Evolutionary conservation across 148 eudicot genomes (phyloP), one percentile per base, ranked within the genome.

Genomic region (Amaranthus palmeri): DNA sequence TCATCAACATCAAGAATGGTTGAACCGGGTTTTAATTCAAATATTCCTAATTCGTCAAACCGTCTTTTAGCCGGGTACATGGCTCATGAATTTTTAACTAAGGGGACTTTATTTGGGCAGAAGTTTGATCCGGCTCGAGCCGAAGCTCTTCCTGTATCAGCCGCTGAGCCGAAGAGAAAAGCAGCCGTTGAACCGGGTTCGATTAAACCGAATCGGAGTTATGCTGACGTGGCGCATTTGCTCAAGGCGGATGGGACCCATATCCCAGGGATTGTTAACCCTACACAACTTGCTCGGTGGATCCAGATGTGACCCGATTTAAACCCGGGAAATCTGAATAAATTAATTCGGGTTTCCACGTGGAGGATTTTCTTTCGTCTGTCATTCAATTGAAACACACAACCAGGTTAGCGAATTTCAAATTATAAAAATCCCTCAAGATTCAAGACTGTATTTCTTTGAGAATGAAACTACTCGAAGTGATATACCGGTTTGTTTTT

Each of bases 21-120:
- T 8, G 86, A 79, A 60, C 83, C 79, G 46, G 59, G 59, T 55
- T 54, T 12, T n/a, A 65, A 4, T 61, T 80, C 9, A 41, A 40
- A 7, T 6, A 45, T 7, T 44, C 69, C 78, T 71, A 66, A 11
- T 8, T 25, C 73, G 0, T 83, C 96, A 8, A 90, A 84, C 72
- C 82, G 74, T 82, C 69, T 91, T 40, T 55, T 91, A 54, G 96
- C 96, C 50, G 96, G 96, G 3, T 91, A 81, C 82, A 80, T 91
- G 93, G 96, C 96, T 15, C 44, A 84, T 25, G 96, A 91, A 77
- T 91, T 86, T 56, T 49, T 91, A 9, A 81, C 91, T 6, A 81
- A 72, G 48, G 93, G 96, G 0, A 91, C 96, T 2, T 75, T 91
- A 36, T 56, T 91, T 5, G 96, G 96, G 36, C 80, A 87, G 78